Evolutionary conservation across 768 basidiomycete species (phyloP), one percentile per base, ranked within the genome.

Genomic region (Russula brevipes): DNA sequence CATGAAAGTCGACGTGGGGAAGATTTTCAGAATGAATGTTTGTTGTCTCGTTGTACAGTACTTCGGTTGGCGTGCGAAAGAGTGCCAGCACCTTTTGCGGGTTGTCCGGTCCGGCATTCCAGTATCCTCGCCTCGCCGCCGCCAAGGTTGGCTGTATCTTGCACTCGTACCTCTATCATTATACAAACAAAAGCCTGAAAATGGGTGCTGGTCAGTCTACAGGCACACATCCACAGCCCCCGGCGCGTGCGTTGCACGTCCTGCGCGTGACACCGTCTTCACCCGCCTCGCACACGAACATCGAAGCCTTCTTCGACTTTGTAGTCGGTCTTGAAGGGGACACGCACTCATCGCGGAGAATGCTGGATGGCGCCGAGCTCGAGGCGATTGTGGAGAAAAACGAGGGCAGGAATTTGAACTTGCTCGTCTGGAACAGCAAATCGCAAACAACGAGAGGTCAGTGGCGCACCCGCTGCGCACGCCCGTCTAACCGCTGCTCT

Each of bases 251-350:
- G 2, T 77, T 97, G 10, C 94, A 98, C 72, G 89, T 94, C 65
- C 78, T 97, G 60, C 86, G 94, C 59, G 94, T 97, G 36, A 93
- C 92, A 1, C 89, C 93, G 1, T 82, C 82, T 5, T 94, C 91
- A 1, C 97, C 97, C 6, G 92, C 96, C 0, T 91, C 91, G 0
- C 80, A 86, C 63, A 91, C 92, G 0, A 82, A 81, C 58, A 86
- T 95, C 51, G 91, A 89, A 72, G 91, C 96, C 3, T 95, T 94
- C 77, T 99, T 99, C 70, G 97, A 98, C 78, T 98, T 97, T 73
- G 83, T 99, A 24, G 86, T 97, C 46, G 97, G 96, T 10, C 89
- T 93, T 61, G 86, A 93, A 71, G 89, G 90, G 8, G 83, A 85
- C 65, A 77, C 81, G 0, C 72, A 79, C 54, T 78, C 80, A 24